Percentiles rank a stretch among this genome's conserved stretches.
phyloP scores from a whole-genome alignment of 2,329 filamentous ascomycete species.

The Amylocarpus encephaloides region DNA sequence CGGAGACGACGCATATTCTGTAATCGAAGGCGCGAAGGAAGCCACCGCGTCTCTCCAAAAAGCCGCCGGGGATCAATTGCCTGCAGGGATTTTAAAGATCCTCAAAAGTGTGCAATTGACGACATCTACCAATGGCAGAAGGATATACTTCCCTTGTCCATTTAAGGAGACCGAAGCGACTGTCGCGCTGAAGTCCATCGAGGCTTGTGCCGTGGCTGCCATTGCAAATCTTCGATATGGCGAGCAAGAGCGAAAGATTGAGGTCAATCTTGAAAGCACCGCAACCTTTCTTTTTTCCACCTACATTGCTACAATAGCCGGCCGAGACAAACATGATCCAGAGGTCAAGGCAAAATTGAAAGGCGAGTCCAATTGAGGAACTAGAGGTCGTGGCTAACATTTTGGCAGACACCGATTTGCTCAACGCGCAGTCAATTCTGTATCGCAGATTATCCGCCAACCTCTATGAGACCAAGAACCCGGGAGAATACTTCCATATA shows the following conservation, averaged over 20 bases:
- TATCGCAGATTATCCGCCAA: conserved; percentile 70
- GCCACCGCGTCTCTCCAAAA: conserved; percentile 18
- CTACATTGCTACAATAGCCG: conserved; percentile 49
- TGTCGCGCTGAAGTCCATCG: conserved; percentile 40
- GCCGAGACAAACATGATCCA: conserved; percentile 42
- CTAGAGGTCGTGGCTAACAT: background rate
- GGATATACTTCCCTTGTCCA: conserved; percentile 40
- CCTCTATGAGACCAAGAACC: conserved; percentile 60
- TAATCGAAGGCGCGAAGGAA: conserved; percentile 21
- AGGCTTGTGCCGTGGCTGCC: conserved; percentile 46
- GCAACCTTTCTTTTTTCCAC: conserved; percentile 52
- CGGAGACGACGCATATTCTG: conserved; percentile 17
- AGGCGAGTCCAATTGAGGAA: conserved; percentile 28
- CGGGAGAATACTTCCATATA: conserved; percentile 66
- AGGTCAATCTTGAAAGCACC: conserved; percentile 47
- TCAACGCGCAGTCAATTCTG: conserved; percentile 62
- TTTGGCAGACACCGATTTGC: conserved; percentile 59
- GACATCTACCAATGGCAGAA: conserved; percentile 22
- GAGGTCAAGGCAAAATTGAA: conserved; percentile 42
- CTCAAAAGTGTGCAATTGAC: conserved; percentile 22
- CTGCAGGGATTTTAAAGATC: conserved; percentile 19
- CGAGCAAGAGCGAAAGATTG: conserved; percentile 36
- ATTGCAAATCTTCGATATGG: conserved; percentile 50
- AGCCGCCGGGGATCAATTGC: conserved; percentile 18
- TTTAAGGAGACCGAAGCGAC: conserved; percentile 42